phyloP scores from a whole-genome alignment of 331 rosid species.

The Rosa hybrid region DNA sequence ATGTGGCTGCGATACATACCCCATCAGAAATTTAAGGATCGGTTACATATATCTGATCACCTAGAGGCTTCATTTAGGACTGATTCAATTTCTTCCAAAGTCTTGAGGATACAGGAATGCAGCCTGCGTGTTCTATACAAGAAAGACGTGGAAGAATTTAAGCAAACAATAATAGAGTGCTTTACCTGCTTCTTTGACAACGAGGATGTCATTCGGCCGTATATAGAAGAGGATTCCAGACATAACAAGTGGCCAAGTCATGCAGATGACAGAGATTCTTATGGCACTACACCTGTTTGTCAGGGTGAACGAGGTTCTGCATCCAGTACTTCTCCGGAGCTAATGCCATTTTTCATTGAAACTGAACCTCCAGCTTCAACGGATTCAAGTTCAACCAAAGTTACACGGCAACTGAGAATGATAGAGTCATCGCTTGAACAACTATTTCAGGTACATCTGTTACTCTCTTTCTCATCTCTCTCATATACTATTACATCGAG shows the following conservation, averaged over 20 bases:
- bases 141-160: slow-evolving; percentile 1
- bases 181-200: background rate
- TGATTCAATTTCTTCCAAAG: background rate
- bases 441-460: too few species aligned
- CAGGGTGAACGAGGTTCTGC: too few species aligned
- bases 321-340: too few species aligned
- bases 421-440: too few species aligned
- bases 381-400: too few species aligned
- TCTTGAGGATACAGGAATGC: background rate
- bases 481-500: too few species aligned
- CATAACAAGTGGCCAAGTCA: too few species aligned
- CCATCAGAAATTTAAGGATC: background rate
- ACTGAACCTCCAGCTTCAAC: too few species aligned
- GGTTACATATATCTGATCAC: background rate
- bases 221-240: background rate
- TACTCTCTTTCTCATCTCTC: too few species aligned
- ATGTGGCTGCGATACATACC: slow-evolving; percentile 12
- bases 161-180: background rate
- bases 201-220: background rate
- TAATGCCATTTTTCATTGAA: too few species aligned
- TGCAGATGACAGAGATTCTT: background rate
- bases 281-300: too few species aligned
- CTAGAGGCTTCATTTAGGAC: background rate
- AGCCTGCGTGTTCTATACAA: background rate
- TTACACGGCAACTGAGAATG: too few species aligned